Percentiles rank a stretch among this genome's conserved stretches.
phyloP scores from a whole-genome alignment of 805 yeast species.

The Kluyveromyces lactis region DNA sequence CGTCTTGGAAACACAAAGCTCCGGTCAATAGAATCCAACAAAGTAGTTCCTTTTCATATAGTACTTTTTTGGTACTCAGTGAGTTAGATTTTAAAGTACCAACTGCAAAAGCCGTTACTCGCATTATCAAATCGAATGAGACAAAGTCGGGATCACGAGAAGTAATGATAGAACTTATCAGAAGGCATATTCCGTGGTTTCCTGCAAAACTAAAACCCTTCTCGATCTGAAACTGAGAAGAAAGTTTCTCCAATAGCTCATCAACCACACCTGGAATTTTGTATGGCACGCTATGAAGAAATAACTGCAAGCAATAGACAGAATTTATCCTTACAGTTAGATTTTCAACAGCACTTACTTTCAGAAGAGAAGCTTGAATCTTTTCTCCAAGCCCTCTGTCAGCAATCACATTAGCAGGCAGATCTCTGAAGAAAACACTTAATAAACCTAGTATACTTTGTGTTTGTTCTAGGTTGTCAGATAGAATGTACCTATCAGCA shows the following conservation, averaged over 20 bases:
- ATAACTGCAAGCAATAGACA: constrained; percentile 28
- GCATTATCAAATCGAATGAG: constrained; percentile 36
- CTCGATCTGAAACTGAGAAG: constrained; percentile 25
- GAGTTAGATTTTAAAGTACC: constrained; percentile 34
- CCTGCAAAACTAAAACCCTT: constrained; percentile 24
- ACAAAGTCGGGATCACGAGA: constrained; percentile 35
- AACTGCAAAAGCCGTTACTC: constrained; percentile 37
- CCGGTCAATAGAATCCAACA: constrained; percentile 63
- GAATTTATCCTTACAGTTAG: constrained; percentile 37
- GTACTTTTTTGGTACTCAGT: constrained; percentile 22
- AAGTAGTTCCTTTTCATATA: constrained; percentile 33
- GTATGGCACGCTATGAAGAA: constrained; percentile 29
- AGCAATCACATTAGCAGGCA: constrained; percentile 24
- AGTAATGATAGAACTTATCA: constrained; percentile 31
- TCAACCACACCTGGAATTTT: constrained; percentile 32
- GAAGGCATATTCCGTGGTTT: constrained; percentile 34
- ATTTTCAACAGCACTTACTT: constrained; percentile 31
- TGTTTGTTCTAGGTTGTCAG: constrained; percentile 7
- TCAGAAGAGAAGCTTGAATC: constrained; percentile 30
- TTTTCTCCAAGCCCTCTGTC: constrained; percentile 23
- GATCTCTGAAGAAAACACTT: constrained; percentile 11
- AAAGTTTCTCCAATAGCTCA: constrained; percentile 28
- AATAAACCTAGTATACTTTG: constrained; percentile 13
- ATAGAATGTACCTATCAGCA: not conserved
- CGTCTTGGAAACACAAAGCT: constrained; percentile 49